Base-by-base conservation (phyloP, 2,329 filamentous ascomycete species). In the Pseudogymnoascus sp. region DNA sequence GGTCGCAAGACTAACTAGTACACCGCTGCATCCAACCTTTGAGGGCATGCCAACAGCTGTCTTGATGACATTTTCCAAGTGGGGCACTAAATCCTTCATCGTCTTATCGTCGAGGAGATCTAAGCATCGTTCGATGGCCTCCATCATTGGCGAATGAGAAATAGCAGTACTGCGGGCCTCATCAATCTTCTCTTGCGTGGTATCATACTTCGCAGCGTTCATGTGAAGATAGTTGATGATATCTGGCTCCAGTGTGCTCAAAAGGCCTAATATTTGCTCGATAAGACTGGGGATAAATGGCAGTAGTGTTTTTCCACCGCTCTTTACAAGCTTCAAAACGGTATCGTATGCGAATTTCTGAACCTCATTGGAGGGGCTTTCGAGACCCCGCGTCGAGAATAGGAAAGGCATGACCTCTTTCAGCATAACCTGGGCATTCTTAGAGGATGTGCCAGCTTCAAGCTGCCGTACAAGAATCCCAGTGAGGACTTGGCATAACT, bases 201-300 rank as follows among this genome's bases (percentile, higher is more conserved):
- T 82, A 60, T 96, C 92, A 67, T 92, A 90, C 66, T 89, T 88
- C 50, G 85, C 88, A 0, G 91, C 91, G 69, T 96, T 91, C 66
- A 97, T 85, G 75, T 97, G 95, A 61, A 96, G 82, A 73, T 96
- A 97, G 70, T 97, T 97, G 71, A 97, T 86, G 23, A 87, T 87
- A 73, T 96, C 89, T 0, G 90, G 91, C 74, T 99, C 95, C 61
- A 97, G 82, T 0, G 91, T 91, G 73, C 91, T 97, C 18, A 97
- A 80, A 3, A 96, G 81, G 0, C 87, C 87, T 1, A 99, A 81
- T 36, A 96, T 84, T 66, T 90, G 88, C 64, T 92, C 89, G 6
- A 97, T 82, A 64, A 99, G 87, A 53, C 86, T 84, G 0, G 93
- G 86, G 23, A 96, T 88, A 75, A 93, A 96, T 0, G 90, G 88